A percentile compares a stretch with the other conserved stretches of the same genome.
phyloP scores from a whole-genome alignment of 129 eudicot genomes.

The Arctium lappa region DNA sequence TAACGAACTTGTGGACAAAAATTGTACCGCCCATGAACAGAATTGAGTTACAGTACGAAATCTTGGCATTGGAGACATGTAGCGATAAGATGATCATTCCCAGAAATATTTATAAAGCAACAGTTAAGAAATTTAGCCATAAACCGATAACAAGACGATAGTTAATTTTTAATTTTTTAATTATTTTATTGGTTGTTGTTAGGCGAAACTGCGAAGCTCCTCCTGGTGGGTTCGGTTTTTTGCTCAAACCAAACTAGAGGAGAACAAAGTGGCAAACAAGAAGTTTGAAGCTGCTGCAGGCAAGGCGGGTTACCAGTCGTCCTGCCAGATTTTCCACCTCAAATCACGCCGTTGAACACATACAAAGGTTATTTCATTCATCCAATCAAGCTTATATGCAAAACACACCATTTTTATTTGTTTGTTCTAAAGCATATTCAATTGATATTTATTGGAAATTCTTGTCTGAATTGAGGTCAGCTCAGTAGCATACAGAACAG shows the following conservation, averaged over 20 bases:
- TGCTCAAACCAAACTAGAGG: conserved; percentile 61
- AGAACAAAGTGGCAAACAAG: conserved; percentile 64
- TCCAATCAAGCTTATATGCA: not conserved
- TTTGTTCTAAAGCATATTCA: not conserved
- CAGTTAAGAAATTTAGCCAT: not conserved
- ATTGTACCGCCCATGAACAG: not conserved
- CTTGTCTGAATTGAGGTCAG: not conserved
- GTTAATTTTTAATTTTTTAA: not conserved
- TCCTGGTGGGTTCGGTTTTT: conserved; percentile 79
- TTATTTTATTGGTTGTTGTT: conserved; percentile 5
- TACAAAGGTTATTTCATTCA: conserved; percentile 6
- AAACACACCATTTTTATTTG: not conserved
- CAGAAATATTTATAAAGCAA: too few relatives aligned
- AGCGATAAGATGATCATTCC: too few relatives aligned
- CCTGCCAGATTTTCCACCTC: conserved; percentile 83
- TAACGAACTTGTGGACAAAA: not conserved
- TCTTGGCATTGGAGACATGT: too few relatives aligned
- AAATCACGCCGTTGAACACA: conserved; percentile 38
- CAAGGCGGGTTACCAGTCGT: conserved; percentile 52
- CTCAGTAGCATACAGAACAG: not conserved
- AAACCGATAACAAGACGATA: not conserved
- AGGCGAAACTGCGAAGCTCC: conserved; percentile 83
- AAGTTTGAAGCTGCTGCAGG: conserved; percentile 72
- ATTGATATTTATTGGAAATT: not conserved
- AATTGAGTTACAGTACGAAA: too few relatives aligned